phyloP scores from a whole-genome alignment of 176 grass and related monocot species.

The Avena eriantha region DNA sequence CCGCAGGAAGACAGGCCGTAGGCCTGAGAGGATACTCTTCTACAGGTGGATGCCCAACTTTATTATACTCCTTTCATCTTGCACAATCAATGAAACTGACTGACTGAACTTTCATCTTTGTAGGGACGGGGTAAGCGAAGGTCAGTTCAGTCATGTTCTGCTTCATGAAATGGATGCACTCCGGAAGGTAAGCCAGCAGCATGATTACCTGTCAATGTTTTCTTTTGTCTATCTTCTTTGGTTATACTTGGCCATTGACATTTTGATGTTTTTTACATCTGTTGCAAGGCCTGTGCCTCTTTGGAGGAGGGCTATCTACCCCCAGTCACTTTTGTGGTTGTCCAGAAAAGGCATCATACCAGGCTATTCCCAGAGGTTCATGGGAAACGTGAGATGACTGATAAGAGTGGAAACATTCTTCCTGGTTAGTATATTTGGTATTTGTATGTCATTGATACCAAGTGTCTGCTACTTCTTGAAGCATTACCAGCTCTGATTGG shows the following conservation, averaged over 20 bases:
- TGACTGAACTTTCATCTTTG: conserved; percentile 1
- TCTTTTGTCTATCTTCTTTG: neutral
- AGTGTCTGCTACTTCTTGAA: neutral
- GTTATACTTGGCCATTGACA: neutral
- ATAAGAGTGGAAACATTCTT: conserved; percentile 84
- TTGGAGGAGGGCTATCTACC: conserved; percentile 67
- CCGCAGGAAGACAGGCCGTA: conserved; percentile 30
- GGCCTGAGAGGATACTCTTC: conserved; percentile 67
- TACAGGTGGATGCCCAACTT: conserved; percentile 53
- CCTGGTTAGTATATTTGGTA: conserved; percentile 59
- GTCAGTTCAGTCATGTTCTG: conserved; percentile 41
- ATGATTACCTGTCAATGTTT: neutral
- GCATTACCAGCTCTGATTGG: conserved; percentile 9
- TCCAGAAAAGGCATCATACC: conserved; percentile 88
- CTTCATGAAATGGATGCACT: conserved; percentile 78
- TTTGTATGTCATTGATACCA: neutral
- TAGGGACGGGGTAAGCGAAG: conserved; percentile 48
- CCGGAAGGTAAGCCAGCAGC: conserved; percentile 56
- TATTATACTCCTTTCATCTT: neutral
- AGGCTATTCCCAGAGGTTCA: conserved; percentile 80
- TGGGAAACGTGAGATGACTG: conserved; percentile 54
- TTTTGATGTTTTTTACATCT: neutral
- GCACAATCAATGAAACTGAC: neutral
- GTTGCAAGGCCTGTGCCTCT: conserved; percentile 72
- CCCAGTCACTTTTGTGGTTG: conserved; percentile 79